Evolutionary conservation across 345 rosid genomes (phyloP), one percentile per base, ranked within the genome.

Genomic region (Moricandia arvensis): DNA sequence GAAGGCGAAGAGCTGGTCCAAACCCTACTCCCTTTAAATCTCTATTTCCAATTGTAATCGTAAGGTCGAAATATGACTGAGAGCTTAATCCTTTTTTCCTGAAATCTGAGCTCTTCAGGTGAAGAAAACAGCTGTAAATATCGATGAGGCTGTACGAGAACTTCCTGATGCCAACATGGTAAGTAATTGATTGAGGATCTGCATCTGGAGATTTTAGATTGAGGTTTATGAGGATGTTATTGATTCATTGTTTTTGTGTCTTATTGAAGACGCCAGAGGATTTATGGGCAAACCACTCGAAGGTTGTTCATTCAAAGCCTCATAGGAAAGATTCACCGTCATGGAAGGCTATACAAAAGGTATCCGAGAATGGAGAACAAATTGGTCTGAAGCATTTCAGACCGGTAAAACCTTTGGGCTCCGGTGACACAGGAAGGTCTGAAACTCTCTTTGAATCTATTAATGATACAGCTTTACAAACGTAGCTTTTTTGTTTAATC

Each of bases 361-460:
- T 90, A 66, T 73, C 81, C 12, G 91, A 90, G 16, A 59, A 81
- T 11, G 95, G 93, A 69, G 98, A 94, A 76, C 83, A 66, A 38
- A 85, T 94, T 68, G 87, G 96, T 43, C 79, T 91, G 61, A 80
- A 89, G 66, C 96, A 94, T 87, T 94, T 94, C 69, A 80, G 79
- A 83, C 98, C 95, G 7, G 78, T 91, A 64, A 94, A 91, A 77
- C 95, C 97, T 38, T 78, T 94, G 83, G 98, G 97, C 67, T 90
- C 96, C 3, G 98, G 98, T 73, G 98, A 94, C 81, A 91, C 97
- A n/a, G 98, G 98, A 82, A 89, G 98, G 97, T 93, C 41, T 65
- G 70, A 61, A 38, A 54, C 26, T 53, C 59, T 66, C 11, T 53
- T 45, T 72, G 10, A 47, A 51, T 59, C 21, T 60, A 49, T 4